Evolutionary conservation across 768 basidiomycete genomes (phyloP).

Genomic region (Tylopilus subfusipes): DNA sequence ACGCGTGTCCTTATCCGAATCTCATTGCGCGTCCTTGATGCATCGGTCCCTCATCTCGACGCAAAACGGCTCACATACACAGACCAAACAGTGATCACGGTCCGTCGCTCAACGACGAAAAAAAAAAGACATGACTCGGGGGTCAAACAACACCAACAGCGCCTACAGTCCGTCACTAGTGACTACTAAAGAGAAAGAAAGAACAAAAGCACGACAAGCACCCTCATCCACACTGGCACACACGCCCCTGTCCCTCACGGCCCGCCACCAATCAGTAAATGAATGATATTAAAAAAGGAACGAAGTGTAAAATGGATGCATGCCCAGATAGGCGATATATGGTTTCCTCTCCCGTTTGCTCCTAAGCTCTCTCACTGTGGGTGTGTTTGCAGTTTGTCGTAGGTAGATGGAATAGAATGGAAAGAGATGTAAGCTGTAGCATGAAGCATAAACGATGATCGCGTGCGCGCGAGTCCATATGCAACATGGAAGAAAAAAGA

Average conservation of each 20-base stretch:
- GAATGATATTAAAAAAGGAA: constrained; percentile 31
- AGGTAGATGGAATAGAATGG: constrained; percentile 4
- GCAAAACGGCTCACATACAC: too few species aligned
- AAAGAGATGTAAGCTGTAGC: constrained; percentile 10
- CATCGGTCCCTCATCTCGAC: too few species aligned
- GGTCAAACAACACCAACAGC: not conserved
- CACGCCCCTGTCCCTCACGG: not conserved
- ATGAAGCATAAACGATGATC: constrained; percentile 9
- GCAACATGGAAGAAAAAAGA: constrained; percentile 1
- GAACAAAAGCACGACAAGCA: not conserved
- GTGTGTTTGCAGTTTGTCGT: constrained; percentile 2
- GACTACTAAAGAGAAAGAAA: too few species aligned
- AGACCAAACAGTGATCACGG: not conserved
- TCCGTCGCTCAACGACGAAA: constrained; percentile 13
- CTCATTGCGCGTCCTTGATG: too few species aligned
- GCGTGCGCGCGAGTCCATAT: constrained; percentile 10
- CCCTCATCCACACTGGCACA: too few species aligned
- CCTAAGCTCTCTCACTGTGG: too few species aligned
- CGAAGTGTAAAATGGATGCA: constrained; percentile 13
- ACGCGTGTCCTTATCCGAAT: too few species aligned
- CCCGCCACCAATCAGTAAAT: constrained; percentile 13
- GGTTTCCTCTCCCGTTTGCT: not conserved
- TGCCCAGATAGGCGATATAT: constrained; percentile 10
- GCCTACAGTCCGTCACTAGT: not conserved
- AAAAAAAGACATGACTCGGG: not conserved